Evolutionary conservation across 257 asterid species (phyloP).

Genomic region (Misopates orontium): DNA sequence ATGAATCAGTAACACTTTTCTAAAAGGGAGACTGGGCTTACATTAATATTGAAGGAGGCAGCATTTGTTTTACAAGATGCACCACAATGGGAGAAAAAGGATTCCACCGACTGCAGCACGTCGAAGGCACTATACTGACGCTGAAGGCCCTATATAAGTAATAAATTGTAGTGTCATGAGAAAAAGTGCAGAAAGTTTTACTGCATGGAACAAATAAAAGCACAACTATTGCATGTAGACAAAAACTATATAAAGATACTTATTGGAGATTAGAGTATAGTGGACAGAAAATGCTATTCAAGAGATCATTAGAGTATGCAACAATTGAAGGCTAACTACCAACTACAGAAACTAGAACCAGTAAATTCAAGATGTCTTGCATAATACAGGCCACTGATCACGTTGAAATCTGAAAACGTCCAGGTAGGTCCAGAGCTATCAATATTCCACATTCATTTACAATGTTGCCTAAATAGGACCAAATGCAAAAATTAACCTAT

Average conservation of each 20-base stretch:
- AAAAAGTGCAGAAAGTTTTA: constrained; percentile 8
- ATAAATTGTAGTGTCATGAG: constrained; percentile 19
- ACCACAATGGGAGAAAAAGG: constrained; percentile 54
- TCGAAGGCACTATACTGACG: constrained; percentile 63
- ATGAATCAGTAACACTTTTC: not conserved
- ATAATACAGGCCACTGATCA: not conserved
- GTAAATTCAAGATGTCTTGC: not conserved
- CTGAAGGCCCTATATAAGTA: constrained; percentile 64
- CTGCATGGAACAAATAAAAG: not conserved
- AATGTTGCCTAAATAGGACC: constrained; percentile 9
- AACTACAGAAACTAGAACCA: not conserved
- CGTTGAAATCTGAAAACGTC: not conserved
- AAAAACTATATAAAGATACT: not conserved
- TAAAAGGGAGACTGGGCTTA: constrained; percentile 33
- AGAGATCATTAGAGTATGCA: not conserved
- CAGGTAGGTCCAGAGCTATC: constrained; percentile 9
- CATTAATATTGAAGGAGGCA: constrained; percentile 58
- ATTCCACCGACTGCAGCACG: constrained; percentile 73
- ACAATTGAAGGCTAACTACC: not conserved
- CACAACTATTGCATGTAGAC: not conserved
- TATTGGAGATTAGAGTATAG: not conserved
- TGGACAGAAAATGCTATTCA: not conserved
- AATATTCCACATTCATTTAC: not conserved
- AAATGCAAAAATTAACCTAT: not conserved
- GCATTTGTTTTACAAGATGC: constrained; percentile 68